A percentile compares a stretch with the other conserved stretches of the same genome.
phyloP scores from a whole-genome alignment of 345 rosid genomes.

The Eucalyptus albens region DNA sequence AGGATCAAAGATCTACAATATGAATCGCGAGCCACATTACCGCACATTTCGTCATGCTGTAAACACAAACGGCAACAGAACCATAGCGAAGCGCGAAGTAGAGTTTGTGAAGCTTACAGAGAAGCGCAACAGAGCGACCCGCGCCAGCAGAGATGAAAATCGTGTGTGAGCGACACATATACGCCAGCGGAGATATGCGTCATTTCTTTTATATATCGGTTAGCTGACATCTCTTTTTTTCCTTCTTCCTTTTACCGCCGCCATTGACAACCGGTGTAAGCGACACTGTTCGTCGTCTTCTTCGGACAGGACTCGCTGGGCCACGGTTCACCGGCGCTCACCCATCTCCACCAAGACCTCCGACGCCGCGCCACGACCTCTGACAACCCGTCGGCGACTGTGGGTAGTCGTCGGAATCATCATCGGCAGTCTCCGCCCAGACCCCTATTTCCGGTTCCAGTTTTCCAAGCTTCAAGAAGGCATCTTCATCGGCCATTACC shows the following conservation, averaged over 20 bases:
- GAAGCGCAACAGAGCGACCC: conserved; percentile 87
- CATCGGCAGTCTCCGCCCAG: background rate
- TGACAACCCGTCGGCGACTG: background rate
- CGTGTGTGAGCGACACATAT: conserved; percentile 5
- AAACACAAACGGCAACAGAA: background rate
- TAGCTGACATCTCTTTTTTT: background rate
- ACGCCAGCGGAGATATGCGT: background rate
- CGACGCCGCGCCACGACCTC: background rate
- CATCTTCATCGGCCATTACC: background rate
- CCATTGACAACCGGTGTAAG: background rate
- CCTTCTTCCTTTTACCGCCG: background rate
- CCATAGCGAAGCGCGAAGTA: background rate
- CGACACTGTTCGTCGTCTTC: background rate
- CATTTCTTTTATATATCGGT: background rate
- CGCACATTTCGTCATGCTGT: background rate
- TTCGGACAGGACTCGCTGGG: background rate
- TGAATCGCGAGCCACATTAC: background rate
- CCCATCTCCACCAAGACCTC: background rate
- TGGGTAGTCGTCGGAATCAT: background rate
- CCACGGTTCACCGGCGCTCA: background rate
- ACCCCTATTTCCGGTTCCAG: background rate
- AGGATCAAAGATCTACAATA: background rate
- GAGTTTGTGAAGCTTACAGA: conserved; percentile 28
- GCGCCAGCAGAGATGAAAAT: conserved; percentile 88
- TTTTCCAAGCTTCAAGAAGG: background rate